Evolutionary conservation across 2,329 filamentous ascomycete genomes (phyloP).

Genomic region (Pyricularia sp.): DNA sequence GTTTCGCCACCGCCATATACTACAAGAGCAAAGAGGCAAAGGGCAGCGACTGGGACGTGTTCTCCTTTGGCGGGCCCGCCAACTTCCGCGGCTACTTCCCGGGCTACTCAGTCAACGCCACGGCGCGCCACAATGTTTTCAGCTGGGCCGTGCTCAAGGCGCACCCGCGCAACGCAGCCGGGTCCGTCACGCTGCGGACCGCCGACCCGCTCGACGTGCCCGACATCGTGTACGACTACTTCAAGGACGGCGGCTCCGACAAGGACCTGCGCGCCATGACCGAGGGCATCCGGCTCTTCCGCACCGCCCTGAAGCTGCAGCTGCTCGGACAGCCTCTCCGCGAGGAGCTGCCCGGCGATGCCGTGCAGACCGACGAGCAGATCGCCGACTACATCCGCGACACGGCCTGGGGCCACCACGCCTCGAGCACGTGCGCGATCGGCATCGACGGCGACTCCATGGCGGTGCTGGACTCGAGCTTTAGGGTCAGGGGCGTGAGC

Average conservation of each 20-base stretch:
- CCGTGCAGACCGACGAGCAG: constrained; percentile 5
- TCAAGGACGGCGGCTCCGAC: background rate
- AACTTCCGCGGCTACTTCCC: constrained; percentile 31
- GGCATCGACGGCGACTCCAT: constrained; percentile 6
- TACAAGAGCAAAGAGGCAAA: constrained; percentile 19
- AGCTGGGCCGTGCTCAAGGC: constrained; percentile 45
- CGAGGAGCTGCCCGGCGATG: constrained; percentile 7
- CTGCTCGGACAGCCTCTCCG: background rate
- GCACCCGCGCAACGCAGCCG: constrained; percentile 52
- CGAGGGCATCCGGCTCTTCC: background rate
- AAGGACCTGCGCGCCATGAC: background rate
- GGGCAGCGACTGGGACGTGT: constrained; percentile 23
- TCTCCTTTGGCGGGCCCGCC: constrained; percentile 28
- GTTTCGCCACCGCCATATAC: constrained; percentile 20
- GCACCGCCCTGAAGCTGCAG: background rate
- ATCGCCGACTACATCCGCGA: constrained; percentile 1
- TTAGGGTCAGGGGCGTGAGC: constrained; percentile 10
- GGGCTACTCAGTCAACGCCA: constrained; percentile 21
- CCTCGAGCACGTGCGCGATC: constrained; percentile 6
- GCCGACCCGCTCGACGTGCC: constrained; percentile 56
- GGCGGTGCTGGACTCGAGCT: constrained; percentile 8
- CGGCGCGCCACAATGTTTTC: constrained; percentile 28
- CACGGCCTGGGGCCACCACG: constrained; percentile 7
- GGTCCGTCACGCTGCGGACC: constrained; percentile 51
- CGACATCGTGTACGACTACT: constrained; percentile 37